These are phyloP conservation scores for Castanea sativa DNA, from an alignment of 306 rosid genomes.

Conservation along the genomic window DNA sequence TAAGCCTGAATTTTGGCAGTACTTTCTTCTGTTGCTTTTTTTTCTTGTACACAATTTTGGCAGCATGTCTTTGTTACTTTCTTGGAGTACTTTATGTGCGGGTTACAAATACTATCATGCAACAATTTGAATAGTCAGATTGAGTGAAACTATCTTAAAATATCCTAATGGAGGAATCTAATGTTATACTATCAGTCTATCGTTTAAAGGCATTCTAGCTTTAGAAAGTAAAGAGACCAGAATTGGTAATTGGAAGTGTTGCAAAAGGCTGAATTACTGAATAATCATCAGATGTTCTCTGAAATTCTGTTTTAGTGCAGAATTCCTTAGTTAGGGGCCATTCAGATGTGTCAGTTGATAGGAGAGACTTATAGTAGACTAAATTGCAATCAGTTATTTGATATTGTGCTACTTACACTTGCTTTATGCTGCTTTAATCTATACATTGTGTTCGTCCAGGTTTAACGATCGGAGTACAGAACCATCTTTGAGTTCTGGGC, in stretches of 20 bases:
- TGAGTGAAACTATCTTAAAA: too few relatives aligned
- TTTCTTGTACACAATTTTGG: neutral
- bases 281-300: neutral
- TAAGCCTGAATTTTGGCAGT: neutral
- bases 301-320: too few relatives aligned
- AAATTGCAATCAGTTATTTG: neutral
- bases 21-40: neutral
- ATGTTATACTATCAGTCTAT: too few relatives aligned
- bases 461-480: slow-evolving; percentile 61
- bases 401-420: slow-evolving; percentile 13
- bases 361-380: neutral
- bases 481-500: slow-evolving; percentile 36
- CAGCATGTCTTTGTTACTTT: neutral
- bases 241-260: neutral
- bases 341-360: neutral
- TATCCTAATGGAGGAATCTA: too few relatives aligned
- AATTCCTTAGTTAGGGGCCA: neutral
- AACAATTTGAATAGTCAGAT: too few relatives aligned
- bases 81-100: neutral
- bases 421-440: neutral
- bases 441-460: slow-evolving; percentile 29
- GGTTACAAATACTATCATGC: too few relatives aligned
- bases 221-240: neutral
- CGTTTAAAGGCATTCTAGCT: neutral
- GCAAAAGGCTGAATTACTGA: neutral